phyloP scores from a whole-genome alignment of 2,329 filamentous ascomycete species.

The Fusarium stilboides region DNA sequence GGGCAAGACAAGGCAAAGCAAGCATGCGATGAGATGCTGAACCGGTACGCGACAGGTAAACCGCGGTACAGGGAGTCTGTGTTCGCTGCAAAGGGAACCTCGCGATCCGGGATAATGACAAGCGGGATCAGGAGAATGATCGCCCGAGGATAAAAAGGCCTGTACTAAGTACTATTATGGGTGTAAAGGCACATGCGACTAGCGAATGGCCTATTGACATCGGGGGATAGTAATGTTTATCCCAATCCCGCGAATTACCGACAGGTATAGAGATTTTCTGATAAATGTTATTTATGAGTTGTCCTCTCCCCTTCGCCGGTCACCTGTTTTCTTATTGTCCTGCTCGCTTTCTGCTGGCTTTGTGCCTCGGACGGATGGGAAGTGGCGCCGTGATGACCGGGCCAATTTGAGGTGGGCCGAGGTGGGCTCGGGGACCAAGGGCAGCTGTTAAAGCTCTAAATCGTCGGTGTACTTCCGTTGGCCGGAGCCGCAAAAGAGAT shows the following conservation, averaged over 20 bases:
- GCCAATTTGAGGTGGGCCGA: conserved; percentile 39
- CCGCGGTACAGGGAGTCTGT: conserved; percentile 17
- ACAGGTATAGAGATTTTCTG: conserved; percentile 9
- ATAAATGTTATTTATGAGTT: conserved; percentile 31
- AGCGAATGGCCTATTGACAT: conserved; percentile 19
- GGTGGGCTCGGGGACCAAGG: conserved; percentile 40
- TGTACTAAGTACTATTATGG: conserved; percentile 26
- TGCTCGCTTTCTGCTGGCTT: conserved; percentile 41
- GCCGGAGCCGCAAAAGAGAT: conserved; percentile 21
- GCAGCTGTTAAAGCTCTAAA: conserved; percentile 28
- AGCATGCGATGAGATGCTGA: conserved; percentile 27
- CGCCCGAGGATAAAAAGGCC: conserved; percentile 42
- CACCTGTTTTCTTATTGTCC: conserved; percentile 28
- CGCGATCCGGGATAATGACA: conserved; percentile 44
- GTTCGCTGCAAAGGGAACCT: conserved; percentile 36
- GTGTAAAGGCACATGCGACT: conserved; percentile 23
- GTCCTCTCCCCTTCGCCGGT: conserved; percentile 24
- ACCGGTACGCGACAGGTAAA: conserved; percentile 19
- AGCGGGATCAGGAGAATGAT: conserved; percentile 45
- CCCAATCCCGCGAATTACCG: conserved; percentile 37
- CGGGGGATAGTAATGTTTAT: conserved; percentile 17
- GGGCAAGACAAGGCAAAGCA: conserved; percentile 20
- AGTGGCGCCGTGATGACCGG: conserved; percentile 39
- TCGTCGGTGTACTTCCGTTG: conserved; percentile 39
- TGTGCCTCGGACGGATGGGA: conserved; percentile 44